Percentiles rank a stretch among this genome's conserved stretches.
Conservation (phyloP, 1,139 yeast species). For the Protomyces lactucae-debilis region DNA sequence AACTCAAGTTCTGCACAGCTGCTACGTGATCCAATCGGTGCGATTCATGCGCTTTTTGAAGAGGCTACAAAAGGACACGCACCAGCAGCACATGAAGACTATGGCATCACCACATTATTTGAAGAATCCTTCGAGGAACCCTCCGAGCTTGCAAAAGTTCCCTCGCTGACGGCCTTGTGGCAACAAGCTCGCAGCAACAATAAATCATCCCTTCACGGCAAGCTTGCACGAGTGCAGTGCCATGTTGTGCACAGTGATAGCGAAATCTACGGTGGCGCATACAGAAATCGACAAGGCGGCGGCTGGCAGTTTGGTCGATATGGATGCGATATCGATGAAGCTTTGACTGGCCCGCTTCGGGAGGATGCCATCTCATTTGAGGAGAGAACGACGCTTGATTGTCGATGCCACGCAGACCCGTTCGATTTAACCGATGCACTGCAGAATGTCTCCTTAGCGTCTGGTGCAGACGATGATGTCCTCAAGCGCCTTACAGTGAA, state of each 20-base stretch:
- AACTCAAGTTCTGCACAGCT: slow-evolving; percentile 10
- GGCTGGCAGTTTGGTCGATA: slow-evolving; percentile 23
- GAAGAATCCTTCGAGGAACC: slow-evolving; percentile 13
- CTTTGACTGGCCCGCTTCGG: neutral
- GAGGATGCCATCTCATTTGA: slow-evolving; percentile 12
- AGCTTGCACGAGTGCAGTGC: slow-evolving; percentile 5
- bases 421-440: neutral
- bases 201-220: neutral
- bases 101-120: slow-evolving; percentile 17
- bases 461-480: neutral
- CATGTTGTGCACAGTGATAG: slow-evolving; percentile 19
- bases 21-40: slow-evolving; percentile 1
- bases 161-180: neutral
- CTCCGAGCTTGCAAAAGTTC: slow-evolving; percentile 15
- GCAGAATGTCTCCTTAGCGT: neutral
- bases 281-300: neutral
- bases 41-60: slow-evolving; percentile 4
- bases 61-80: neutral
- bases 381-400: slow-evolving; percentile 8
- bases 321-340: slow-evolving; percentile 6
- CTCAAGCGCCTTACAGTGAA: neutral
- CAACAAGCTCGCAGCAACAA: neutral
- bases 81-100: slow-evolving; percentile 12
- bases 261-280: slow-evolving; percentile 21
- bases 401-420: neutral